Conservation (phyloP, 768 basidiomycete genomes). For the Boletus vermiculosoides region DNA sequence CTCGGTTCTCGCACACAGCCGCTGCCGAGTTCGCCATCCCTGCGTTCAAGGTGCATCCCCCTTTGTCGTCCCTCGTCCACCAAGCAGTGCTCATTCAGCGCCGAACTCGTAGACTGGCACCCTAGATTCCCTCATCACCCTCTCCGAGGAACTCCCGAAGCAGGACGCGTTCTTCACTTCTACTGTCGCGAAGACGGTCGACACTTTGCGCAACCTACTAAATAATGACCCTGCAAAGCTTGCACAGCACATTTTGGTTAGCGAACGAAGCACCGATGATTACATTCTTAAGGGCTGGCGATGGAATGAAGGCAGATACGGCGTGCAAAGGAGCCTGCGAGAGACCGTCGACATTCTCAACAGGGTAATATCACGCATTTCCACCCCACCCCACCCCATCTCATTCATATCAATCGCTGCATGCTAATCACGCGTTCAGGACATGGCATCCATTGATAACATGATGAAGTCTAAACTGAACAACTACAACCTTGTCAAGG, state of each 20-base stretch:
- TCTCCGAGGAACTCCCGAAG: constrained; percentile 93
- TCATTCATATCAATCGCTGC: constrained; percentile 22
- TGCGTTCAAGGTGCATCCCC: constrained; percentile 77
- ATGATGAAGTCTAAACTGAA: constrained; percentile 90
- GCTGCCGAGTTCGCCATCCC: constrained; percentile 74
- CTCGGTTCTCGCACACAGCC: constrained; percentile 47
- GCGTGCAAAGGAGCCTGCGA: constrained; percentile 71
- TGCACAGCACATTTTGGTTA: constrained; percentile 71
- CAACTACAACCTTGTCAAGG: constrained; percentile 93
- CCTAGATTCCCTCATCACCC: constrained; percentile 79
- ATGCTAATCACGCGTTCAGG: constrained; percentile 43
- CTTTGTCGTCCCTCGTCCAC: neutral
- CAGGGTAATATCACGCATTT: constrained; percentile 54
- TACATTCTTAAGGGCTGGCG: constrained; percentile 82
- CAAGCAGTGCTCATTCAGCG: constrained; percentile 6
- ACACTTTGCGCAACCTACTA: constrained; percentile 85
- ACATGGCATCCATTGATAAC: constrained; percentile 92
- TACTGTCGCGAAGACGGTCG: constrained; percentile 89
- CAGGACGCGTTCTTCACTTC: constrained; percentile 84
- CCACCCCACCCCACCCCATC: constrained; percentile 13
- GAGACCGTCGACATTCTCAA: constrained; percentile 84
- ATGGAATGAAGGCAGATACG: constrained; percentile 94
- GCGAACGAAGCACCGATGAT: constrained; percentile 75
- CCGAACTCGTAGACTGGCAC: constrained; percentile 75
- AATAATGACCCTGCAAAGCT: constrained; percentile 83